Conservation (phyloP, 1,139 yeast species). For the Yamadazyma sp. region DNA sequence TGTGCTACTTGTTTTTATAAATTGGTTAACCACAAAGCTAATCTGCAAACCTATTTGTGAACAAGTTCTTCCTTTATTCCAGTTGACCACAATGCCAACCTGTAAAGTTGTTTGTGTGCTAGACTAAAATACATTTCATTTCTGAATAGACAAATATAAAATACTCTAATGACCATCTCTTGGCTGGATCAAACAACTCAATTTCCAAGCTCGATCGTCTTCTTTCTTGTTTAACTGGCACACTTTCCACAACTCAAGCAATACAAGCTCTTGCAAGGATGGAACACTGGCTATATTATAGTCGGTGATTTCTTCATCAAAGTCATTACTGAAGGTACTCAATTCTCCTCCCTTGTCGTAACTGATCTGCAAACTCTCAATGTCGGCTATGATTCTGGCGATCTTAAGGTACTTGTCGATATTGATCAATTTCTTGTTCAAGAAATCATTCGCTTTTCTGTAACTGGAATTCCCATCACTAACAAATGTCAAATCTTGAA, state of each 20-base stretch:
- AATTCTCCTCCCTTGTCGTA: slow-evolving; percentile 29
- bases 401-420: slow-evolving; percentile 79
- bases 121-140: too few species aligned
- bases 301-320: slow-evolving; percentile 20
- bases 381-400: slow-evolving; percentile 71
- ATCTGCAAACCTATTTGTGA: too few species aligned
- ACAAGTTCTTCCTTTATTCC: too few species aligned
- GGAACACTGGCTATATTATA: slow-evolving; percentile 43
- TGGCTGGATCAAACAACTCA: slow-evolving; percentile 59
- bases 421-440: slow-evolving; percentile 65
- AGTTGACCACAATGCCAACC: too few species aligned
- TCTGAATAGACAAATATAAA: too few species aligned
- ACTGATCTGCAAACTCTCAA: slow-evolving; percentile 74
- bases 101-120: too few species aligned
- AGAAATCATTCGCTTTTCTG: slow-evolving; percentile 60
- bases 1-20: too few species aligned
- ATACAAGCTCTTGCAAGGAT: slow-evolving; percentile 60
- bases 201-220: slow-evolving; percentile 69
- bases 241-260: slow-evolving; percentile 71
- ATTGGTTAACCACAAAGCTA: too few species aligned
- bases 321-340: slow-evolving; percentile 3
- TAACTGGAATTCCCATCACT: slow-evolving; percentile 82
- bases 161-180: slow-evolving; percentile 25
- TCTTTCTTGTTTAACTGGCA: slow-evolving; percentile 58
- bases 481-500: slow-evolving; percentile 85